Percentiles rank a stretch among this genome's conserved stretches.
Evolutionary conservation across 345 rosid species (phyloP).

Genomic region (Pistacia integerrima): DNA sequence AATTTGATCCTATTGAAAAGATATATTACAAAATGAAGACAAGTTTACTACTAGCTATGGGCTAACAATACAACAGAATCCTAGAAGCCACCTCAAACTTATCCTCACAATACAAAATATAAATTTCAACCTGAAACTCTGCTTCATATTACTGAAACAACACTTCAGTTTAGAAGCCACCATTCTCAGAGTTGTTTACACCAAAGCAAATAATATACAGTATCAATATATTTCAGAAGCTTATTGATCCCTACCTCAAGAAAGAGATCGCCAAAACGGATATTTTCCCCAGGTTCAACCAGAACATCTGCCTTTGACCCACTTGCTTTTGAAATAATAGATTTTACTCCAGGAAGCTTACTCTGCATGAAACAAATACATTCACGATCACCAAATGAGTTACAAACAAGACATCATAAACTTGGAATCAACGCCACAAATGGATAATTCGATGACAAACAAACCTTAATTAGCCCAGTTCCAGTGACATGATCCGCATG

Average conservation of each 20-base stretch:
- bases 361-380: constrained; percentile 39
- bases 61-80: background rate
- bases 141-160: background rate
- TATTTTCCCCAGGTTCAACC: constrained; percentile 68
- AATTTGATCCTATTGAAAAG: background rate
- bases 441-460: background rate
- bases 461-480: constrained; percentile 83
- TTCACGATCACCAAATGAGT: constrained; percentile 4
- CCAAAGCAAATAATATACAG: background rate
- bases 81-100: background rate
- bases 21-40: background rate
- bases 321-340: constrained; percentile 81
- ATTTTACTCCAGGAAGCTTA: constrained; percentile 59
- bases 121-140: too few relatives aligned
- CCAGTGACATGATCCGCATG: constrained; percentile 99
- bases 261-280: constrained; percentile 64
- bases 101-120: too few relatives aligned
- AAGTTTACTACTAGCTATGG: background rate
- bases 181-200: background rate
- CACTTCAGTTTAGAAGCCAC: background rate
- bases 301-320: constrained; percentile 78
- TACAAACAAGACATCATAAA: background rate
- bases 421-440: constrained; percentile 6
- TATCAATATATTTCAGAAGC: background rate
- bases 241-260: constrained; percentile 54